Base-by-base conservation (phyloP, 192 early-diverging fungal species). In the Phycomyces nitens region DNA sequence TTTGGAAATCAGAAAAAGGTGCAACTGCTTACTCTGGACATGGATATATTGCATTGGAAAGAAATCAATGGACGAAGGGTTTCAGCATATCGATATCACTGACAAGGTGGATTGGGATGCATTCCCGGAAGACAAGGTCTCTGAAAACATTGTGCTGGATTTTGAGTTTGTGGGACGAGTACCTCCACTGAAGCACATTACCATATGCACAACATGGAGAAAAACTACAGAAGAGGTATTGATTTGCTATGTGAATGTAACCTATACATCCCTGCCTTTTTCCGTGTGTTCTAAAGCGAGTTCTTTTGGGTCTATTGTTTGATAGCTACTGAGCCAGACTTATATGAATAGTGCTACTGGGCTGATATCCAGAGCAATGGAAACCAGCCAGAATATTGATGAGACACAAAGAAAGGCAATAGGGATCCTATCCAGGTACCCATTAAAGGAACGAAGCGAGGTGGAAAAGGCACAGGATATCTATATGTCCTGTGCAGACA, bases 11-110 rank as follows among this genome's bases (percentile, higher is more conserved):
- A 34, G 7, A 34, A 34, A 7, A 34, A 34, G 7, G 29, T 34
- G 7, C 2, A 34, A 5, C 7, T 34, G 29, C 7, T 34, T 34
- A 39, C 15, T 42, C 18, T 58, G n/a, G 2, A 27, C 15, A 38
- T n/a, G 0, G n/a, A 27, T 40, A 22, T 40, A 59, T 14, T 59
- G 1, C 40, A 34, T 23, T 22, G 41, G 16, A 55, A 22, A 63
- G 51, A 53, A 24, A 21, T 24, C 40, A 7, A 29, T 53, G 3
- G 34, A 54, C 5, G 34, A 63, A 16, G 62, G 62, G 8, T 63
- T 53, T 20, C 29, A 40, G 9, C 52, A 63, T 39, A 53, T 63
- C 16, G 62, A 63, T 63, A 63, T 63, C 41, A 63, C 62, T 14
- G 62, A 63, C 2, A 63, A 26, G 7, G 10, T 34, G 14, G 23